Base-by-base conservation (phyloP, 2,329 filamentous ascomycete species). In the Fusarium equiseti region DNA sequence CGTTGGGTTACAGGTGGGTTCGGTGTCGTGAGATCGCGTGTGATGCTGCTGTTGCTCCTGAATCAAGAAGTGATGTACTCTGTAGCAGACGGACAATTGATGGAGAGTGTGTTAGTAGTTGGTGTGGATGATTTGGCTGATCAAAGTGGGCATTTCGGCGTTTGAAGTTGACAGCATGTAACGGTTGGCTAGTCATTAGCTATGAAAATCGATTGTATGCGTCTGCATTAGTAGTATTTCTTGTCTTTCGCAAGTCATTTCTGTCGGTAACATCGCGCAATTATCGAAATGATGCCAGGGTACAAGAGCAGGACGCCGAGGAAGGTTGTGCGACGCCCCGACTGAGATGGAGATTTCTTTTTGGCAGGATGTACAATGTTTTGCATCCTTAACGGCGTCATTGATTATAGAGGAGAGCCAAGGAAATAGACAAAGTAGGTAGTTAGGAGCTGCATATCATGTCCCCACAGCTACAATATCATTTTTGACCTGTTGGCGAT, bases 41-140 rank as follows among this genome's bases (percentile, higher is more conserved):
- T 64, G 66, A 60, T 63, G 32, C 40, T 71, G 43, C 48, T 64
- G 38, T 56, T 65, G 44, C 63, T 65, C 40, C 52, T 71, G 51
- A 68, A 60, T 60, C 48, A 54, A 69, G 59, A 43, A 62, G 65
- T 67, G 59, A 67, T 71, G 59, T 20, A 20, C 20, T 20, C 20
- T 20, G 20, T 51, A 60, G 51, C 54, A 66, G 59, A 59, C 66
- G 70, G 69, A 70, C 75, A 63, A 63, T 44, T 64, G 72, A 73
- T 68, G 55, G 55, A 66, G 58, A 64, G 42, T 51, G 53, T 57
- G 54, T 27, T 27, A 27, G 27, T 57, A 63, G 50, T 70, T 70
- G 66, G 71, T 72, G 68, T 71, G 71, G 44, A 35, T 68, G 71
- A 54, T 57, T 50, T 29, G 31, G 31, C 63, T 59, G 54, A 59